phyloP scores from a whole-genome alignment of 306 rosid species.

The Sicyos baderoa region DNA sequence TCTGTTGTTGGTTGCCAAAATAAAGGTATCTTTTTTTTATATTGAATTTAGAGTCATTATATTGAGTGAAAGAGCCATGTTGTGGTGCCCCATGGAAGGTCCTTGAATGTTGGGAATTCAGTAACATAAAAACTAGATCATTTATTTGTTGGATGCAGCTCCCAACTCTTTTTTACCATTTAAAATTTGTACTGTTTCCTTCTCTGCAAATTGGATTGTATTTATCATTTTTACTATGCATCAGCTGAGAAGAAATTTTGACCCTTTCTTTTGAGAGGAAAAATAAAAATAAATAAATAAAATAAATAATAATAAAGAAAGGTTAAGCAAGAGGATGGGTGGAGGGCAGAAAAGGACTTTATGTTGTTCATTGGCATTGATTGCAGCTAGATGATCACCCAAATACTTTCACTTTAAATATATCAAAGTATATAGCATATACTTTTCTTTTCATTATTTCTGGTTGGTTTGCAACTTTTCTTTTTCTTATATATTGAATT shows the following conservation, averaged over 20 bases:
- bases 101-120: constrained; percentile 15
- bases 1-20: background rate
- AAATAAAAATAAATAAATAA: background rate
- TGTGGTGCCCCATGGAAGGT: constrained; percentile 15
- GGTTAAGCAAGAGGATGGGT: constrained; percentile 8
- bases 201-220: constrained; percentile 15
- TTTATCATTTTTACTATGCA: constrained; percentile 15
- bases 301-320: background rate
- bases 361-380: constrained; percentile 15
- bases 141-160: constrained; percentile 10
- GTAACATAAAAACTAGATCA: constrained; percentile 18
- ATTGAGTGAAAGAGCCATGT: constrained; percentile 7
- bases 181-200: background rate
- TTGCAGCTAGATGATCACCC: constrained; percentile 16
- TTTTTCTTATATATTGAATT: background rate
- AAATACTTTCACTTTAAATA: constrained; percentile 5
- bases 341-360: constrained; percentile 19
- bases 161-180: constrained; percentile 7
- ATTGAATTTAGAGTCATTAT: background rate
- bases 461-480: background rate
- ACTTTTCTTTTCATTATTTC: background rate
- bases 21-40: background rate
- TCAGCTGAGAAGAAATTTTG: background rate
- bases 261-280: background rate
- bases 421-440: background rate